These are phyloP conservation scores for Boletus sp. DNA, from an alignment of 768 basidiomycete species.

Conservation along the genomic window DNA sequence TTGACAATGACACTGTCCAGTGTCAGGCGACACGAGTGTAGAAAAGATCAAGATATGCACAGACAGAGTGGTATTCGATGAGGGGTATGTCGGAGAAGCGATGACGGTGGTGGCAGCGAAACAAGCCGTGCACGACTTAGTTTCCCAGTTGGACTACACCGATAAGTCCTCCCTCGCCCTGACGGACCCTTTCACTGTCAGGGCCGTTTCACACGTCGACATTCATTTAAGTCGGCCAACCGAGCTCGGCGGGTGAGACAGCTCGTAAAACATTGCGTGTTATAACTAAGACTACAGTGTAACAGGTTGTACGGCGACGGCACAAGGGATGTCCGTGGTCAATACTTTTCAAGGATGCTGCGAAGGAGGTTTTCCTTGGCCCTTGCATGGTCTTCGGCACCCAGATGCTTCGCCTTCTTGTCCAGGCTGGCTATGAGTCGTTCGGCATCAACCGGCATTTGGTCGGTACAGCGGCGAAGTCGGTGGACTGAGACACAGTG, in stretches of 20 bases:
- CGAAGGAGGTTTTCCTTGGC: constrained; percentile 35
- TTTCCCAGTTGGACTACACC: neutral
- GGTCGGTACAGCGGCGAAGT: constrained; percentile 39
- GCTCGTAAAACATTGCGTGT: neutral
- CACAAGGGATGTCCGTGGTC: neutral
- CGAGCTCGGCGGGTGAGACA: neutral
- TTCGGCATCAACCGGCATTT: constrained; percentile 51
- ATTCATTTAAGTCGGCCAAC: neutral
- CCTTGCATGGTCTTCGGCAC: constrained; percentile 31
- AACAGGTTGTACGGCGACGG: neutral
- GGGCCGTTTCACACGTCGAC: constrained; percentile 24
- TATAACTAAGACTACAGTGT: constrained; percentile 7
- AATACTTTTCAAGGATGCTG: constrained; percentile 34
- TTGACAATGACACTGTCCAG: neutral
- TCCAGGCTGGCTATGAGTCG: constrained; percentile 50
- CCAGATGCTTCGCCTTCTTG: constrained; percentile 45
- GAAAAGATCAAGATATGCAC: neutral
- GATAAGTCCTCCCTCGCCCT: neutral
- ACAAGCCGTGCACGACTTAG: constrained; percentile 4
- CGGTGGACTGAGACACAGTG: constrained; percentile 39
- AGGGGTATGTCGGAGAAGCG: constrained; percentile 1
- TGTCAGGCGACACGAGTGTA: neutral
- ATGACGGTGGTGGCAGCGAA: constrained; percentile 9
- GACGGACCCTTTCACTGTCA: constrained; percentile 15
- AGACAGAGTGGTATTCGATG: neutral